Percentiles rank a stretch among this genome's conserved stretches.
These are phyloP conservation scores for Ustilago tritici DNA, from an alignment of 1,284 basidiomycete species.

Conservation along the genomic window DNA sequence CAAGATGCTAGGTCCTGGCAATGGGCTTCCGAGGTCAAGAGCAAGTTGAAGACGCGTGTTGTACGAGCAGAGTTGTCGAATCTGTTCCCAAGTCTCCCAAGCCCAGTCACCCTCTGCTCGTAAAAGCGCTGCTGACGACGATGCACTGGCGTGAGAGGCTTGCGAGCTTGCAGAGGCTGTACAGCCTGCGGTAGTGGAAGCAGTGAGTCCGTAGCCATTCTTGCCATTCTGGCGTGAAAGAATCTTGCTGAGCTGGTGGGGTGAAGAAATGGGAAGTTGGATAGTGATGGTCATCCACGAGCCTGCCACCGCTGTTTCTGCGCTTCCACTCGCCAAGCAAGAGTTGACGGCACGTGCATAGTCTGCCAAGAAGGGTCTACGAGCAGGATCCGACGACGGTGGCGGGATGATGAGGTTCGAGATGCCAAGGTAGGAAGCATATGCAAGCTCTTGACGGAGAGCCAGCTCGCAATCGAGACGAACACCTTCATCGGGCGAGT, in stretches of 20 bases:
- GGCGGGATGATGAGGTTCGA: slow-evolving; percentile 88
- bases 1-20: slow-evolving; percentile 75
- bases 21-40: slow-evolving; percentile 86
- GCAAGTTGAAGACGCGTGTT: slow-evolving; percentile 81
- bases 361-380: slow-evolving; percentile 82
- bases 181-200: slow-evolving; percentile 40
- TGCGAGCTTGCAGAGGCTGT: slow-evolving; percentile 41
- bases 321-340: slow-evolving; percentile 50
- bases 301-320: slow-evolving; percentile 55
- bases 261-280: slow-evolving; percentile 65
- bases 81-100: slow-evolving; percentile 98
- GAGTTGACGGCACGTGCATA: slow-evolving; percentile 85
- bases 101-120: slow-evolving; percentile 72
- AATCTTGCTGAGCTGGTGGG: slow-evolving; percentile 51
- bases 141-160: slow-evolving; percentile 39
- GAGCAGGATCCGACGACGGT: slow-evolving; percentile 76
- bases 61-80: slow-evolving; percentile 88
- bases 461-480: slow-evolving; percentile 96
- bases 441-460: slow-evolving; percentile 89
- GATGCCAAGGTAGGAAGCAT: slow-evolving; percentile 91
- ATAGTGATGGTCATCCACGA: slow-evolving; percentile 61
- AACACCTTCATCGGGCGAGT: slow-evolving; percentile 91
- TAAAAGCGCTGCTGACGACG: slow-evolving; percentile 76
- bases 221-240: slow-evolving; percentile 48
- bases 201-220: slow-evolving; percentile 27